phyloP scores from a whole-genome alignment of 225 moss, liverwort and hornwort genomes.

The Asterella californica region DNA sequence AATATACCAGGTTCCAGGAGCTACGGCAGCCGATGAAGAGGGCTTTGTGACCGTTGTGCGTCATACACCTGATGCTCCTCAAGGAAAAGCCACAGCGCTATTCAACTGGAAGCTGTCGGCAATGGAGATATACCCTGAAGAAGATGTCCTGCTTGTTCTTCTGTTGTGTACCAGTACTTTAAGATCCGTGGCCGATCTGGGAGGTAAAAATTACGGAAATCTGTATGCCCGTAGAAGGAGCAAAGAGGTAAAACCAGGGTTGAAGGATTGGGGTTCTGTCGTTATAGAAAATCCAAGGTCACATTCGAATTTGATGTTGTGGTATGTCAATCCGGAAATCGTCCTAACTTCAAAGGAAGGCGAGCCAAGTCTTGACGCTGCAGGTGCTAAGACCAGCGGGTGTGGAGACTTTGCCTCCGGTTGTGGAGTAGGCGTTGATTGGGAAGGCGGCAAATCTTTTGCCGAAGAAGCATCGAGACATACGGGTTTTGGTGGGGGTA shows the following conservation, averaged over 20 bases:
- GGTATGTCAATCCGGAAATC: conserved; percentile 58
- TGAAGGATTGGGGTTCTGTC: conserved; percentile 77
- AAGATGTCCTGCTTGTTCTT: conserved; percentile 69
- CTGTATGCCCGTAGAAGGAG: conserved; percentile 51
- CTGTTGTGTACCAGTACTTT: conserved; percentile 72
- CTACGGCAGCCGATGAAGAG: conserved; percentile 52
- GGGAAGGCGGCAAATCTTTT: conserved; percentile 36
- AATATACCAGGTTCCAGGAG: conserved; percentile 61
- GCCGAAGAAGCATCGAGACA: conserved; percentile 6
- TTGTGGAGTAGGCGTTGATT: conserved; percentile 16
- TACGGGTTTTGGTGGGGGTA: conserved; percentile 36
- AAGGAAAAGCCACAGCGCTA: conserved; percentile 82
- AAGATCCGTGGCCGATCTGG: conserved; percentile 78
- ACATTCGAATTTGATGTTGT: conserved; percentile 55
- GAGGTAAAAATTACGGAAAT: conserved; percentile 61
- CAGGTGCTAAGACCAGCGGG: background rate
- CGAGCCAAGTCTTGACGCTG: background rate
- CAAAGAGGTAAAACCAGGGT: conserved; percentile 57
- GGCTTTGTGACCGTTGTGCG: conserved; percentile 85
- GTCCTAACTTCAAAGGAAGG: conserved; percentile 7
- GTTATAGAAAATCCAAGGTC: conserved; percentile 59
- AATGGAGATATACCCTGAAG: conserved; percentile 81
- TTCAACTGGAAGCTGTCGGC: conserved; percentile 83
- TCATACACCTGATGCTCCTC: conserved; percentile 61
- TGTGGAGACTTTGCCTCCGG: conserved; percentile 13